Percentiles rank a stretch among this genome's conserved stretches.
Conservation (phyloP, 2,329 filamentous ascomycete species). For the Trichoderma koningiopsis region DNA sequence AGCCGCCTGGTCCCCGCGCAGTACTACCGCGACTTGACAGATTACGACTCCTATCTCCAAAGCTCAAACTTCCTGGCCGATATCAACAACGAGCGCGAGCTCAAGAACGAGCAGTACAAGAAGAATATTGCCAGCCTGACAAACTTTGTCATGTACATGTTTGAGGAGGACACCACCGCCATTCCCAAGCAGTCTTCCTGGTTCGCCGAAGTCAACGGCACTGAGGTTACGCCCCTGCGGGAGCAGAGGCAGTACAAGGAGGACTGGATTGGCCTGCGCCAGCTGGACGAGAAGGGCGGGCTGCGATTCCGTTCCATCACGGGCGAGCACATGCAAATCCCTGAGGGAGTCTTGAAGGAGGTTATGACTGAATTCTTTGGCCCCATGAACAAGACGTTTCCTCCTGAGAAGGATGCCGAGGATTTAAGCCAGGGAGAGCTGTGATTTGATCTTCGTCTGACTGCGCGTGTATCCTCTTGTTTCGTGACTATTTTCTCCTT, state of each 20-base stretch:
- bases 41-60: conserved; percentile 71
- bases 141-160: conserved; percentile 86
- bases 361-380: conserved; percentile 71
- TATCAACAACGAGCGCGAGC: conserved; percentile 85
- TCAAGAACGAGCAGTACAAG: conserved; percentile 76
- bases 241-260: conserved; percentile 77
- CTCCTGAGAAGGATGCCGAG: conserved; percentile 28
- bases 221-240: conserved; percentile 66
- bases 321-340: conserved; percentile 83
- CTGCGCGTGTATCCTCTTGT: not conserved
- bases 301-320: conserved; percentile 72
- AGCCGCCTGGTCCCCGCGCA: conserved; percentile 83
- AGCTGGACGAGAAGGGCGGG: conserved; percentile 75
- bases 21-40: conserved; percentile 80
- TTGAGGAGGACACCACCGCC: conserved; percentile 81
- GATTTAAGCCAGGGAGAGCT: conserved; percentile 38
- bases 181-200: conserved; percentile 88
- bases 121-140: conserved; percentile 68
- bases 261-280: conserved; percentile 88
- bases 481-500: too few species aligned
- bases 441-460: conserved; percentile 30
- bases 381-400: conserved; percentile 46
- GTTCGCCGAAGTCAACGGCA: conserved; percentile 84
- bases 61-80: conserved; percentile 89
- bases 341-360: conserved; percentile 64